These are phyloP conservation scores for Kalanchoe fedtschenkoi DNA, from an alignment of 164 flowering plant species.

Conservation along the genomic window DNA sequence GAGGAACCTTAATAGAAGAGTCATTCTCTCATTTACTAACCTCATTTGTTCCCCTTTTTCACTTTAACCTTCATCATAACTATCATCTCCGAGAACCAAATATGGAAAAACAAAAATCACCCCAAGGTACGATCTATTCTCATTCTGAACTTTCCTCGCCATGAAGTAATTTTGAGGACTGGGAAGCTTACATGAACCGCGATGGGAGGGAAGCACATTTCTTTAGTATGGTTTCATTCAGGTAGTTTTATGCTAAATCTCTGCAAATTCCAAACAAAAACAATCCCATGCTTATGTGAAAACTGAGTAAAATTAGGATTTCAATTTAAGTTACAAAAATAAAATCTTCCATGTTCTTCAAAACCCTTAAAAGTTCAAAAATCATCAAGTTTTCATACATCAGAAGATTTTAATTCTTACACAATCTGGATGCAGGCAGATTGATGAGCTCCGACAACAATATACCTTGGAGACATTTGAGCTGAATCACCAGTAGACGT, in stretches of 20 bases:
- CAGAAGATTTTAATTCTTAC: slow-evolving; percentile 26
- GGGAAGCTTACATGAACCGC: slow-evolving; percentile 31
- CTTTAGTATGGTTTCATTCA: slow-evolving; percentile 54
- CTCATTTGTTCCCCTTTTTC: no score
- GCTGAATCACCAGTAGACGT: slow-evolving; percentile 1
- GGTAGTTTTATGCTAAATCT: slow-evolving; percentile 58
- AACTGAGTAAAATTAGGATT: not conserved
- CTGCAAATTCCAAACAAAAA: slow-evolving; percentile 20
- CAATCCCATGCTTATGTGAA: not conserved
- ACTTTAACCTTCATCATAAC: no score
- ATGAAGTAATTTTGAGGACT: not conserved
- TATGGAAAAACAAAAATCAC: no score
- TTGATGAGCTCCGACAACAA: slow-evolving; percentile 50
- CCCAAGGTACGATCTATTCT: no score
- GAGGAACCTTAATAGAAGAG: slow-evolving; percentile 43
- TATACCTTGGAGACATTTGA: slow-evolving; percentile 2
- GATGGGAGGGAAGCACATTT: slow-evolving; percentile 52
- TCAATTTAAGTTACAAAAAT: not conserved
- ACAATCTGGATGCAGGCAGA: slow-evolving; percentile 42
- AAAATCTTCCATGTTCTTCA: not conserved
- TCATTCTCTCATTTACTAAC: slow-evolving; percentile 52
- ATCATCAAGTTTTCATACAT: not conserved
- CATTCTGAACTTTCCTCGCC: no score
- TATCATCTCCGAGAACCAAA: no score
- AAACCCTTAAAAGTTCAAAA: not conserved